Conservation (phyloP, 2,329 filamentous ascomycete genomes). For the Hymenotorrendiella dingleyae region DNA sequence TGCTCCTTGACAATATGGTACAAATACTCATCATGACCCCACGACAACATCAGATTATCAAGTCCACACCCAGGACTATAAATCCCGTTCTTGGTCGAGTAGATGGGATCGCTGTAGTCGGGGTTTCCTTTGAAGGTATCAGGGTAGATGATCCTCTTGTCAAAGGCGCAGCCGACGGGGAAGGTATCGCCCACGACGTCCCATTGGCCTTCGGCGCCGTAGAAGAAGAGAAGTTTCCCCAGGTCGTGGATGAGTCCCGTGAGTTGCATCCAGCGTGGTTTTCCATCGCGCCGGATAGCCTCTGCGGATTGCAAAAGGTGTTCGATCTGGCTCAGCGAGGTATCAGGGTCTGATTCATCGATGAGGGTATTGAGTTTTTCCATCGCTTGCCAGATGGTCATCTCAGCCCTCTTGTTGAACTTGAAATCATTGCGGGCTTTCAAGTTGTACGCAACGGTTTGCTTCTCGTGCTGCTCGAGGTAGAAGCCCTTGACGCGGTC, state of each 20-base stretch:
- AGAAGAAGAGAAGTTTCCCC: constrained; percentile 75
- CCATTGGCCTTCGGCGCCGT: constrained; percentile 83
- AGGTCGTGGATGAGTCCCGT: constrained; percentile 74
- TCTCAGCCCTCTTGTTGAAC: constrained; percentile 57
- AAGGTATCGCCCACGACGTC: constrained; percentile 87
- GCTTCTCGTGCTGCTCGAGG: constrained; percentile 62
- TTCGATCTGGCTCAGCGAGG: constrained; percentile 79
- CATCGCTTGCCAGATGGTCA: constrained; percentile 88
- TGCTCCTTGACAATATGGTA: constrained; percentile 85
- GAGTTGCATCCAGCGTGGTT: constrained; percentile 77
- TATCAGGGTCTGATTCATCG: constrained; percentile 89
- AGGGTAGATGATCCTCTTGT: constrained; percentile 73
- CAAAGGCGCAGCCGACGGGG: constrained; percentile 70
- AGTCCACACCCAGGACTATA: constrained; percentile 74
- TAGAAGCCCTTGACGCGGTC: constrained; percentile 86
- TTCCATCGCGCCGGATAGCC: constrained; percentile 79
- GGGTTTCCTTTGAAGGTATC: constrained; percentile 73
- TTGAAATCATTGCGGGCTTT: constrained; percentile 68
- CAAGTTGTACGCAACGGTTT: constrained; percentile 80
- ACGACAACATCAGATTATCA: constrained; percentile 83
- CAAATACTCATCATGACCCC: constrained; percentile 85
- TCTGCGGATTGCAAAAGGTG: constrained; percentile 85
- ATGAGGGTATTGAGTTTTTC: constrained; percentile 88
- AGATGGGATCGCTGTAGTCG: constrained; percentile 64
- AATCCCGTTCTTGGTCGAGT: constrained; percentile 71